Base-by-base conservation (phyloP, 352 stramenopile genomes). In the Pythium periplocum region DNA sequence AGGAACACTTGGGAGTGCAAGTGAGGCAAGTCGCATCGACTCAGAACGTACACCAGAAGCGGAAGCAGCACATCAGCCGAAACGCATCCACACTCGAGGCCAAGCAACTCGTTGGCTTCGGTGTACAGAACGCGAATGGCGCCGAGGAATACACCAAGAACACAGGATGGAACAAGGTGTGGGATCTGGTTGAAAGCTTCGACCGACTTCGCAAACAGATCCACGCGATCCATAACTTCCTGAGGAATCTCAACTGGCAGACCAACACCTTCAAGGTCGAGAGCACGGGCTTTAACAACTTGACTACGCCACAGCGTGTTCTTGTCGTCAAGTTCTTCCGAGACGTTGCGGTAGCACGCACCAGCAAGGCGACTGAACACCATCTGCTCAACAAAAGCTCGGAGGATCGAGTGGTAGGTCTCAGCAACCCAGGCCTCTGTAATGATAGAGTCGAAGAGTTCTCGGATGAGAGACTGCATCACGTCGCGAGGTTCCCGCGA, bases 61-160 rank as follows among this genome's bases (percentile, higher is more conserved):
- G 83, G 83, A 38, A 93, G 61, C 37, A 93, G 55, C 49, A 93
- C 72, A 59, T 93, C 83, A 0, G 83, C 83, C 49, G 83, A 93
- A 40, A 92, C 80, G 57, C 64, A 80, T 45, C 61, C 63, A 46
- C 69, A 68, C 34, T 76, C 52, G 10, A 88, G 59, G 26, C 58
- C 62, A 38, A 91, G 55, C 9, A 59, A 55, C 17, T 68, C 59
- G 43, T 69, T 73, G 26, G 82, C 69, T 61, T 91, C 83, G 8
- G 55, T 55, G 66, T 93, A 90, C 12, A 93, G 61, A 37, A 74
- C 75, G 52, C 78, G 77, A 35, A 93, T 73, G 8, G 75, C 75
- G 34, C 63, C 61, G 54, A 93, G 73, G 33, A 90, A 86, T 10
- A 65, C 64, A 8, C 68, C 59, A 1, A 93, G 48, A 26, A 91